Base-by-base conservation (phyloP, 2,329 filamentous ascomycete genomes). In the Alternaria sp. region DNA sequence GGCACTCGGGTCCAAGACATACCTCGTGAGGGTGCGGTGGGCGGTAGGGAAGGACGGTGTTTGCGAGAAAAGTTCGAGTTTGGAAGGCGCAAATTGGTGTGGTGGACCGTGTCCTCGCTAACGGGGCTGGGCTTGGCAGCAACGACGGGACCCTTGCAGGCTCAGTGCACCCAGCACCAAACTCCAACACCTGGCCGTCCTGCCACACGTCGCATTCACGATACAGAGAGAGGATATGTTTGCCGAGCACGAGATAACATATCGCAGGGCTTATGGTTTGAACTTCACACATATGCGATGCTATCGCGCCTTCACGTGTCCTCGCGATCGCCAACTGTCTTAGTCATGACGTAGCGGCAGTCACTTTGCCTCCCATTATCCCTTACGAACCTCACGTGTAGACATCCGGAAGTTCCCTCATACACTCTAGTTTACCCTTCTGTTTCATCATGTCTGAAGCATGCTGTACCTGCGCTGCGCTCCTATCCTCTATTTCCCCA, bases 391-490 rank as follows among this genome's bases (percentile, higher is more conserved):
- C 43, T 52, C 40, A 26, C 40, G 30, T 55, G 45, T 47, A 44
- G 59, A 36, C 36, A 40, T 40, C 8, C 36, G 36, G 36, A 44
- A 40, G 30, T 19, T 6, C 26, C 44, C 43, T n/a, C 46, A 40
- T 11, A 32, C 15, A 54, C 44, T 52, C 44, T 46, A 36, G 26
- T 45, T 12, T 19, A 28, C 40, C 30, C 26, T 40, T 30, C 13
- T 36, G 5, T 12, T 43, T 23, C 59, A 68, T 46, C 66, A 72
- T 74, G 69, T 71, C 69, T 46, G 81, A 84, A 76, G 84, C 86
- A 13, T 93, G 91, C 80, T 92, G 90, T 76, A 93, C 90, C 21
- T 93, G 91, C 79, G 89, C 90, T 28, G 83, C 83, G 23, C 80
- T 89, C 25, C 85, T 93, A 25, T 83, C 85, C 46, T 82, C 85